Conservation (phyloP, 257 asterid species). For the Fraxinus americana region DNA sequence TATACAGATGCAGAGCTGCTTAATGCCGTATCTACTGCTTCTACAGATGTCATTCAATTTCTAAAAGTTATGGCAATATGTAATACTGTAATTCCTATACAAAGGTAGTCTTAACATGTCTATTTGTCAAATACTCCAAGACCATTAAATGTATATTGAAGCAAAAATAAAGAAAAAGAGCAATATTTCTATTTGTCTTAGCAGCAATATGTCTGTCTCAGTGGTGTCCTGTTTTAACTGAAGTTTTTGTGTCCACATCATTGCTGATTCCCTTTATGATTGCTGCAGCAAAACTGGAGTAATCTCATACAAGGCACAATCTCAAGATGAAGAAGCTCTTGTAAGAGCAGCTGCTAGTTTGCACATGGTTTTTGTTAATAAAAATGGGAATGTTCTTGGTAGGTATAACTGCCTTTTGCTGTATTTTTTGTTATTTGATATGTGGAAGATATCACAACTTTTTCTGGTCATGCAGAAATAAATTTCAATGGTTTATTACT, state of each 20-base stretch:
- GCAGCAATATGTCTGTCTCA: constrained; percentile 14
- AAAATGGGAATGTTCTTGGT: constrained; percentile 79
- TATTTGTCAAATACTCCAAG: constrained; percentile 26
- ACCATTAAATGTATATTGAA: constrained; percentile 9
- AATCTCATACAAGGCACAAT: constrained; percentile 84
- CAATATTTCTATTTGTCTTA: constrained; percentile 8
- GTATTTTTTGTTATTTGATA: constrained; percentile 21
- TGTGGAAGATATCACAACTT: constrained; percentile 20
- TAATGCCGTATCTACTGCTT: constrained; percentile 68
- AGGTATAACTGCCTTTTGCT: constrained; percentile 29
- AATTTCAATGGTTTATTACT: constrained; percentile 63
- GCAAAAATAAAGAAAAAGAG: constrained; percentile 8
- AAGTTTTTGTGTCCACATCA: constrained; percentile 15
- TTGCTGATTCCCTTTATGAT: constrained; percentile 21
- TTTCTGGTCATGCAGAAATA: constrained; percentile 63
- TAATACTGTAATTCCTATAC: constrained; percentile 91
- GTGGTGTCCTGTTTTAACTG: constrained; percentile 15
- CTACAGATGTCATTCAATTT: constrained; percentile 72
- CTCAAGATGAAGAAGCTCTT: constrained; percentile 99
- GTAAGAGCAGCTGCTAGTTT: constrained; percentile 90
- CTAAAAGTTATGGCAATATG: constrained; percentile 91
- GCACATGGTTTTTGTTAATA: constrained; percentile 72
- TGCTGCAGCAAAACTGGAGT: constrained; percentile 66
- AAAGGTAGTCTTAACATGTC: constrained; percentile 52
- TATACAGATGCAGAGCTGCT: constrained; percentile 68